phyloP scores from a whole-genome alignment of 2,329 filamentous ascomycete genomes.

The Helicocarpus griseus region DNA sequence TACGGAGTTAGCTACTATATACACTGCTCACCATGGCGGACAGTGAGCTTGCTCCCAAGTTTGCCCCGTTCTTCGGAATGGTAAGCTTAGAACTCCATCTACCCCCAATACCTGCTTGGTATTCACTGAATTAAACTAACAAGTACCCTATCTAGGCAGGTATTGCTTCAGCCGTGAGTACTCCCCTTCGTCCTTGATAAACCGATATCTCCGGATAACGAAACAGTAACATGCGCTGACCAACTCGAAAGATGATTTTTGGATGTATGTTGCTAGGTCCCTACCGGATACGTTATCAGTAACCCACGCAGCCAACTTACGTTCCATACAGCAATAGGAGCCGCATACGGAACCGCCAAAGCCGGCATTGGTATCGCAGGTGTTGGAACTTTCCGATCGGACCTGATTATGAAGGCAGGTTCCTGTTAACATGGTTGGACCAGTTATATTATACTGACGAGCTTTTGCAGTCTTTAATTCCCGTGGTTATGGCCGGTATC shows the following conservation, averaged over 20 bases:
- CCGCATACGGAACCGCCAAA: constrained; percentile 59
- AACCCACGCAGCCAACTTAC: constrained; percentile 4
- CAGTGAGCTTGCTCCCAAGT: constrained; percentile 49
- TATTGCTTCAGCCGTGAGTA: constrained; percentile 40
- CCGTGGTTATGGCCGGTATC: constrained; percentile 89
- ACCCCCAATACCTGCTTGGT: neutral
- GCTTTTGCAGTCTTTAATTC: constrained; percentile 36
- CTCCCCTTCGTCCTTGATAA: neutral
- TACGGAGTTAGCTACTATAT: neutral
- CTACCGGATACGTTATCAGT: neutral
- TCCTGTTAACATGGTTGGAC: neutral
- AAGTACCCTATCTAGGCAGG: constrained; percentile 29
- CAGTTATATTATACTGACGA: constrained; percentile 14
- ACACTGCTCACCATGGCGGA: constrained; percentile 29
- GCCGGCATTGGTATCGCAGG: constrained; percentile 59
- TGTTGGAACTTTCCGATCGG: constrained; percentile 55
- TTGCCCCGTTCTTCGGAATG: constrained; percentile 60
- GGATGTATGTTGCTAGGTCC: constrained; percentile 33
- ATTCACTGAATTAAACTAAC: neutral
- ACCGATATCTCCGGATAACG: neutral
- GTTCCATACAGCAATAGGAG: constrained; percentile 45
- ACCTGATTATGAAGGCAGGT: constrained; percentile 59
- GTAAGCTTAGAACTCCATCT: constrained; percentile 32
- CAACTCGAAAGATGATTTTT: constrained; percentile 38
- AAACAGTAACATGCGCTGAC: neutral